phyloP scores from a whole-genome alignment of 495 filamentous ascomycete species.

The Penicillium ucsense region DNA sequence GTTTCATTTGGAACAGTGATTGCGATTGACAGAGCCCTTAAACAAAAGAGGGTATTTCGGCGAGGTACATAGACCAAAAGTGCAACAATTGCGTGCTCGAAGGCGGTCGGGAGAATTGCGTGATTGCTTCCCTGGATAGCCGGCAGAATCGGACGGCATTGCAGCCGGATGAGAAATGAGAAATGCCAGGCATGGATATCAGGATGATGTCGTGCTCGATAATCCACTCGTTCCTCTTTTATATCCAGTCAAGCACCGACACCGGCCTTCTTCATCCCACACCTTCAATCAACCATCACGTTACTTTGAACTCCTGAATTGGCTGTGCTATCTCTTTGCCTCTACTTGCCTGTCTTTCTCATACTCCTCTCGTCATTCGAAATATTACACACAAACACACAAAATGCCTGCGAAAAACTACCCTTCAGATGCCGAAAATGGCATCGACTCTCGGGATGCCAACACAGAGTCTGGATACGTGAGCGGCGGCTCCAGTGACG shows the following conservation, averaged over 20 bases:
- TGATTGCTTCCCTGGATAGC: constrained; percentile 14
- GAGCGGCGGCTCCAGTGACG: constrained; percentile 58
- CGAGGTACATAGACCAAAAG: constrained; percentile 11
- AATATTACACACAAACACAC: too few species aligned
- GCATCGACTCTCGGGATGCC: constrained; percentile 24
- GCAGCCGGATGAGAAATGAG: constrained; percentile 16
- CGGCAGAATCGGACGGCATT: constrained; percentile 26
- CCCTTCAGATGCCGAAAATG: constrained; percentile 28
- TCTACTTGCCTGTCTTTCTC: constrained; percentile 1
- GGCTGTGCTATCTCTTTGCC: neutral
- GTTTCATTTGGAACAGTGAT: neutral
- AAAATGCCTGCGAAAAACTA: constrained; percentile 37
- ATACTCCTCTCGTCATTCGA: neutral
- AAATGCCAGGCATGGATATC: constrained; percentile 15
- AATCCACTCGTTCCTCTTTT: constrained; percentile 18
- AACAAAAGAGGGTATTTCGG: constrained; percentile 6
- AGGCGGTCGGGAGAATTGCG: constrained; percentile 31
- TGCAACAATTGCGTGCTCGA: constrained; percentile 37
- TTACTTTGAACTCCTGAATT: too few species aligned
- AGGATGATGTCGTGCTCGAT: constrained; percentile 27
- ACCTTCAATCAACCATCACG: constrained; percentile 5
- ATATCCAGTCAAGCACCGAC: constrained; percentile 24
- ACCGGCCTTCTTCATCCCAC: constrained; percentile 12
- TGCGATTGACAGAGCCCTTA: neutral
- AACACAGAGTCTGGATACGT: constrained; percentile 80